Base-by-base conservation (phyloP, 2,329 filamentous ascomycete genomes). In the Myriosclerotinia curreyana region DNA sequence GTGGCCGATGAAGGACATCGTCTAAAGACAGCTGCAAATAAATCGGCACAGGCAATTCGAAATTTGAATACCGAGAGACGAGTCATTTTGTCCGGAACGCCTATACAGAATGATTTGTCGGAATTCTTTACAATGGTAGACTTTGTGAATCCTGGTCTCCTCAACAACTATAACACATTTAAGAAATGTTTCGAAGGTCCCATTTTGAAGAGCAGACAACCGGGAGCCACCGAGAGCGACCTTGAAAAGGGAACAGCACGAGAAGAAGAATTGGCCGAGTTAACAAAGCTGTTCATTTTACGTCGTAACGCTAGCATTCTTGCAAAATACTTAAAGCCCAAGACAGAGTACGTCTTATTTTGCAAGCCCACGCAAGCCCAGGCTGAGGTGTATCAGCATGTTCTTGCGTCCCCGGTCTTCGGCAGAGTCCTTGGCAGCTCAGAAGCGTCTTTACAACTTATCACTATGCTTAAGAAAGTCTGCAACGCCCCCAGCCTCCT, bases 1-100 rank as follows among this genome's bases (percentile, higher is more conserved):
- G 93, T 99, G 70, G 96, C 98, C 62, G 94, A 99, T 71, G 95
- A 99, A 77, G 95, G 95, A 0, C 95, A 99, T 75, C 89, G 95
- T 0, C 88, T 99, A 80, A 99, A 99, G 79, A 99, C 98, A 67
- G 89, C 96, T 69, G 92, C 97, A 60, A 96, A 94, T 50, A 91
- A 92, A 67, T 82, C 98, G 0, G 96, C 97, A 66, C 89, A 92
- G 60, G 92, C 94, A 0, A 98, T 96, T 48, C 84, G 93, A 59
- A 81, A 97, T 0, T 82, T 99, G 1, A 96, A 98, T 44, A 98
- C 95, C 0, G 60, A 66, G 4, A 70, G 68, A 52, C 60, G 72
- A 63, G 67, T 75, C 58, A 72, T 75, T 42, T 60, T 75, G n/a
- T 74, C 73, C n/a, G 95, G 95, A 12, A 99, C 95, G 0, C 95